phyloP scores from a whole-genome alignment of 495 filamentous ascomycete genomes.

The Jackrogersella multiformis region DNA sequence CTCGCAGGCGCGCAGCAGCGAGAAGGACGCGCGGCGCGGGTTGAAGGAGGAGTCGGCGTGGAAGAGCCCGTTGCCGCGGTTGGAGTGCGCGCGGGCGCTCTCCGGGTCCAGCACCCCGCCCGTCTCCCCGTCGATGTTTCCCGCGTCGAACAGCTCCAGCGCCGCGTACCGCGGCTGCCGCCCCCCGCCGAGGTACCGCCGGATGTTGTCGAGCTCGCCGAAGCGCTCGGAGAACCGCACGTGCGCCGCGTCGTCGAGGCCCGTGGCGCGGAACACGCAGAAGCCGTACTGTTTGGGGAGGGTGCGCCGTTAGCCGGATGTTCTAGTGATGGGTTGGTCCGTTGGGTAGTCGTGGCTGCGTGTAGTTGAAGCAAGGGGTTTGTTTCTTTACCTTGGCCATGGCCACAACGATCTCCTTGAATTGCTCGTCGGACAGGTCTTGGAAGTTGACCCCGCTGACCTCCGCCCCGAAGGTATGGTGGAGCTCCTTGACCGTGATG shows the following conservation, averaged over 20 bases:
- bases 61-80: slow-evolving; percentile 66
- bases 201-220: slow-evolving; percentile 68
- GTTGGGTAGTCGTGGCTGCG: not conserved
- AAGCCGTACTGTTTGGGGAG: slow-evolving; percentile 61
- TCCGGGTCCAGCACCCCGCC: slow-evolving; percentile 53
- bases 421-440: slow-evolving; percentile 55
- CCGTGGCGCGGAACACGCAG: slow-evolving; percentile 63
- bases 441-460: slow-evolving; percentile 62
- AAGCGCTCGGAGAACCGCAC: slow-evolving; percentile 63
- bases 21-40: slow-evolving; percentile 65
- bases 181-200: slow-evolving; percentile 58
- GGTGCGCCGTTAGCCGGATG: not conserved
- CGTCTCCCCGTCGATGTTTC: slow-evolving; percentile 59
- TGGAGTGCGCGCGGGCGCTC: slow-evolving; percentile 52
- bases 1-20: slow-evolving; percentile 60
- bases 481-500: slow-evolving; percentile 55
- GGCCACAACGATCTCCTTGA: slow-evolving; percentile 57
- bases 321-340: not conserved
- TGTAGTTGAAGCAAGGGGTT: not conserved
- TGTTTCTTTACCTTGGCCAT: slow-evolving; percentile 56
- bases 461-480: slow-evolving; percentile 66
- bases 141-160: slow-evolving; percentile 66
- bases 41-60: slow-evolving; percentile 70
- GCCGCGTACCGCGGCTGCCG: slow-evolving; percentile 59
- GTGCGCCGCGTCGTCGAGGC: slow-evolving; percentile 61